Evolutionary conservation across 2,329 filamentous ascomycete genomes (phyloP).

Genomic region (Fonsecaea erecta): DNA sequence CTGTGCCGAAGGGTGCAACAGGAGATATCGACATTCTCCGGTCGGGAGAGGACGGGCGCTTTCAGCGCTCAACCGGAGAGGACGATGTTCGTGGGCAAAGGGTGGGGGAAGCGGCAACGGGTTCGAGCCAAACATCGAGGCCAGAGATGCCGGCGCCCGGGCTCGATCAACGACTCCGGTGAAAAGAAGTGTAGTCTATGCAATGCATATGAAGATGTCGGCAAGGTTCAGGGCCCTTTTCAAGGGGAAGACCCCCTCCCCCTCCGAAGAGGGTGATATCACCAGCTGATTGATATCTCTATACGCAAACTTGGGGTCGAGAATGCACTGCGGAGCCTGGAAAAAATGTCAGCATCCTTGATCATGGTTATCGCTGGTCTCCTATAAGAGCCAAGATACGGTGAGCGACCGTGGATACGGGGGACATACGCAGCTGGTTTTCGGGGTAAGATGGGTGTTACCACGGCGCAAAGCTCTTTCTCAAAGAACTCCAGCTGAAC

Average conservation of each 20-base stretch:
- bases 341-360: conserved; percentile 17
- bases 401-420: conserved; percentile 18
- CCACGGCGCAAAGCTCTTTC: conserved; percentile 37
- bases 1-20: conserved; percentile 37
- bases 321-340: conserved; percentile 23
- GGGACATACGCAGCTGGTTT: conserved; percentile 26
- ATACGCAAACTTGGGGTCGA: conserved; percentile 14
- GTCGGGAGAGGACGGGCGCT: conserved; percentile 37
- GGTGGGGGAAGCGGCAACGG: conserved; percentile 32
- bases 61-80: conserved; percentile 36
- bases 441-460: conserved; percentile 17
- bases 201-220: conserved; percentile 23
- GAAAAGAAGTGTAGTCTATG: conserved; percentile 8
- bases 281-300: conserved; percentile 15
- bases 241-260: conserved; percentile 12
- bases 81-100: conserved; percentile 35
- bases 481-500: conserved; percentile 38
- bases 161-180: conserved; percentile 13
- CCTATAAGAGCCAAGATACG: conserved; percentile 20
- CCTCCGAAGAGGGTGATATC: conserved; percentile 24
- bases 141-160: conserved; percentile 11
- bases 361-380: conserved; percentile 20
- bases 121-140: conserved; percentile 39
- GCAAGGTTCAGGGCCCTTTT: conserved; percentile 10
- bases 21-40: conserved; percentile 42